Evolutionary conservation across 2,329 filamentous ascomycete genomes (phyloP), one percentile per base, ranked within the genome.

Genomic region (Colletotrichum kahawae): DNA sequence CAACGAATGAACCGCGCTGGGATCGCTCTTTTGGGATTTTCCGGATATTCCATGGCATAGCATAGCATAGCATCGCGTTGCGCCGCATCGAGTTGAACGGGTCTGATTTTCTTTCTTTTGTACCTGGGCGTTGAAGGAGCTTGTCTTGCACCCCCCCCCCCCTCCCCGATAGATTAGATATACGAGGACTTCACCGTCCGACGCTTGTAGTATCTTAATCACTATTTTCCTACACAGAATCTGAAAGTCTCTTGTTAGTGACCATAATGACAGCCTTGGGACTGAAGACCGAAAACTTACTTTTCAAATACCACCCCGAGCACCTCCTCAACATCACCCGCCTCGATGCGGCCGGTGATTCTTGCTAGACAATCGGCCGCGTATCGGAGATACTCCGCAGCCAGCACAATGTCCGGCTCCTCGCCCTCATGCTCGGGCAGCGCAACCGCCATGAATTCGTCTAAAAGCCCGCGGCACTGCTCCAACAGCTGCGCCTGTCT

Each of bases 301-400:
- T 98, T 98, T 84, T 98, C 96, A 86, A 99, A 99, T 5, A 99
- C 96, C 27, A 99, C 96, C 0, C 97, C 97, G 59, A 99, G 86
- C 9, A 99, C 95, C 82, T 98, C 97, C 82, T 99, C 96, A 18
- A 98, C 95, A 83, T 98, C 96, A 4, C 95, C 95, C 54, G 90
- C 91, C 79, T 95, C 95, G 1, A 95, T 96, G 70, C 92, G 92
- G 1, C 97, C 97, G 1, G 95, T 98, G 79, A 98, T 98, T 72
- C 92, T 92, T 3, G 95, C 94, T n/a, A 98, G 88, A 77, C 92
- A 93, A 67, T 93, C 91, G 1, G 95, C 95, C 14, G 95, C 96
- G 78, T 91, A 92, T 57, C 97, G 93, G 70, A 99, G 88, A 81
- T 96, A 92, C 84, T 99, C 97, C 1, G 97, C 97, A 13, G 95